Conservation (phyloP, 169 alveolate species). For the Eimeria acervulina region DNA sequence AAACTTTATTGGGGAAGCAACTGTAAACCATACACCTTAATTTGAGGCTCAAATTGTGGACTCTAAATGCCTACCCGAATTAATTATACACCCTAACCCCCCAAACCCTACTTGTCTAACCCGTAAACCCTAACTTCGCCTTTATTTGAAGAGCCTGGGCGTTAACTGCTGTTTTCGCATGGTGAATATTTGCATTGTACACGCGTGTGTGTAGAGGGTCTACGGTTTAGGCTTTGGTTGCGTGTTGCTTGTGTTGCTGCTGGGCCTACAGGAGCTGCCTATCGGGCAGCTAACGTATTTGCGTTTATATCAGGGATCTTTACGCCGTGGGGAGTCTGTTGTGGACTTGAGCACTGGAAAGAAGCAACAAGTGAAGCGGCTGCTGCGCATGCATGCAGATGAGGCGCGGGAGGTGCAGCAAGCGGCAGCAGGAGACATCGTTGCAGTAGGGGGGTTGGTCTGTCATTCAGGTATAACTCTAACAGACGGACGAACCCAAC, state of each 20-base stretch:
- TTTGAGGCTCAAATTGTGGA: neutral
- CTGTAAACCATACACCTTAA: neutral
- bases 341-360: slow-evolving; percentile 90
- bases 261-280: slow-evolving; percentile 82
- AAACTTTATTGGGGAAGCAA: too few relatives aligned
- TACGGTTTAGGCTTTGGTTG: neutral
- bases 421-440: slow-evolving; percentile 97
- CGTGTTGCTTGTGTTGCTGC: neutral
- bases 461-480: slow-evolving; percentile 90
- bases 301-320: slow-evolving; percentile 95
- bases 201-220: neutral
- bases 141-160: neutral
- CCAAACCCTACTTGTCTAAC: neutral
- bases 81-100: neutral
- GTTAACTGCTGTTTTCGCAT: neutral
- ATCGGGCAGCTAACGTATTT: slow-evolving; percentile 96
- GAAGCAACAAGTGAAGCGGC: slow-evolving; percentile 84
- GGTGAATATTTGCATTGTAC: neutral
- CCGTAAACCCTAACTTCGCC: neutral
- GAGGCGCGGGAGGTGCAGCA: slow-evolving; percentile 94
- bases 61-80: neutral
- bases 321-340: slow-evolving; percentile 91
- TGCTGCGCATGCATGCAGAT: slow-evolving; percentile 96
- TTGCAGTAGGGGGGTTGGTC: slow-evolving; percentile 97
- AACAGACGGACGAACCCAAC: slow-evolving; percentile 87